Percentiles rank a stretch among this genome's conserved stretches.
Conservation (phyloP, 2,329 filamentous ascomycete species). For the Ophiosphaerella narmari region DNA sequence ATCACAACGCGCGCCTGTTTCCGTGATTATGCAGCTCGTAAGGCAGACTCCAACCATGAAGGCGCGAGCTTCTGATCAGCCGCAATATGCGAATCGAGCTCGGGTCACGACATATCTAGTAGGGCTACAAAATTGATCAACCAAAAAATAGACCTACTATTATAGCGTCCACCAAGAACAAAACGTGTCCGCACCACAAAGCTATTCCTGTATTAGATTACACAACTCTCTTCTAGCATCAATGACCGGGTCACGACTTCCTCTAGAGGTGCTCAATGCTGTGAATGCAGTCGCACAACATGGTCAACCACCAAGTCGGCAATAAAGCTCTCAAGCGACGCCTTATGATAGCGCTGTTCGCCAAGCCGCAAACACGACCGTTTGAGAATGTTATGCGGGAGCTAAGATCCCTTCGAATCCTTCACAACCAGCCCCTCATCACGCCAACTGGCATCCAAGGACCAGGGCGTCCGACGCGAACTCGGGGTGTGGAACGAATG, state of each 20-base stretch:
- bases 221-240: neutral
- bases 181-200: neutral
- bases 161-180: neutral
- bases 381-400: slow-evolving; percentile 13
- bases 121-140: slow-evolving; percentile 16
- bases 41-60: slow-evolving; percentile 23
- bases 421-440: slow-evolving; percentile 9
- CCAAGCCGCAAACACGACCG: slow-evolving; percentile 10
- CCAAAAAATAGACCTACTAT: slow-evolving; percentile 16
- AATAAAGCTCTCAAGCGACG: slow-evolving; percentile 4
- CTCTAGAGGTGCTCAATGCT: neutral
- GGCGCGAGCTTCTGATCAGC: slow-evolving; percentile 13
- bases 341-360: slow-evolving; percentile 7
- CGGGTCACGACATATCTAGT: slow-evolving; percentile 12
- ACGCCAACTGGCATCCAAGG: slow-evolving; percentile 9
- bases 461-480: slow-evolving; percentile 8
- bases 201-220: too few relatives aligned
- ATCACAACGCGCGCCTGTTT: slow-evolving; percentile 13
- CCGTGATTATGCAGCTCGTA: slow-evolving; percentile 31
- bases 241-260: neutral
- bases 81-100: slow-evolving; percentile 14
- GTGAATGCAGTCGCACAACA: slow-evolving; percentile 3
- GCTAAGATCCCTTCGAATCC: slow-evolving; percentile 14
- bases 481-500: neutral
- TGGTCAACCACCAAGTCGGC: neutral